These are phyloP conservation scores for Plectranthus barbatus DNA, from an alignment of 257 asterid genomes.

Conservation along the genomic window DNA sequence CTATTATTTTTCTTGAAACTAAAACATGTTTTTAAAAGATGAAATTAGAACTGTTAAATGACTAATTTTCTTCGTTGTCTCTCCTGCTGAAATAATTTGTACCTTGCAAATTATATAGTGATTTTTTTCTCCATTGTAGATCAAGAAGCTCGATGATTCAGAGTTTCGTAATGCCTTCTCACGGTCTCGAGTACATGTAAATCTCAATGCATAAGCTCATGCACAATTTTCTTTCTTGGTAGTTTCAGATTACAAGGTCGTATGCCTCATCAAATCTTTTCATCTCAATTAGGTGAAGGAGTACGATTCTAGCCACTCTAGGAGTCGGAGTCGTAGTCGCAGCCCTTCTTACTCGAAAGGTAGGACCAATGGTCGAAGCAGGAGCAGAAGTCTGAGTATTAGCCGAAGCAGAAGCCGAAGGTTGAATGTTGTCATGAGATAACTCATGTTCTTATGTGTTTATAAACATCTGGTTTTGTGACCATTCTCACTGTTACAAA, in stretches of 20 bases:
- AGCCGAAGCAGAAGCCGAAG: constrained; percentile 90
- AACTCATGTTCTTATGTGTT: neutral
- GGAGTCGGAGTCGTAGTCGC: constrained; percentile 55
- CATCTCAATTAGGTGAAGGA: constrained; percentile 63
- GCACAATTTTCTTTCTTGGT: neutral
- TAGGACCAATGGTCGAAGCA: constrained; percentile 56
- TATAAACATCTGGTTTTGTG: neutral
- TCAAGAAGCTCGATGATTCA: constrained; percentile 87
- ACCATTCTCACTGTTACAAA: constrained; percentile 1
- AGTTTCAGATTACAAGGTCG: neutral
- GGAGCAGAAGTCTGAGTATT: constrained; percentile 56
- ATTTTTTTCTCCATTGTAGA: constrained; percentile 35
- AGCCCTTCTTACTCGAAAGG: constrained; percentile 63
- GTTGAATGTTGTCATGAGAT: constrained; percentile 18
- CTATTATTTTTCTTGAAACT: no score
- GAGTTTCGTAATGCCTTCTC: constrained; percentile 93
- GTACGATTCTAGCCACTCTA: constrained; percentile 65
- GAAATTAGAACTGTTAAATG: no score
- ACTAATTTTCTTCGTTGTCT: neutral
- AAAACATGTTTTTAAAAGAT: no score
- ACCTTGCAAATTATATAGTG: neutral
- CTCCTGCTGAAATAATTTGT: no score
- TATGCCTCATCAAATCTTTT: neutral
- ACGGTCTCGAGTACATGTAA: constrained; percentile 67
- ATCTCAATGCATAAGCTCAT: neutral